Evolutionary conservation across 352 stramenopile species (phyloP), one percentile per base, ranked within the genome.

Genomic region (Globisporangium solare): DNA sequence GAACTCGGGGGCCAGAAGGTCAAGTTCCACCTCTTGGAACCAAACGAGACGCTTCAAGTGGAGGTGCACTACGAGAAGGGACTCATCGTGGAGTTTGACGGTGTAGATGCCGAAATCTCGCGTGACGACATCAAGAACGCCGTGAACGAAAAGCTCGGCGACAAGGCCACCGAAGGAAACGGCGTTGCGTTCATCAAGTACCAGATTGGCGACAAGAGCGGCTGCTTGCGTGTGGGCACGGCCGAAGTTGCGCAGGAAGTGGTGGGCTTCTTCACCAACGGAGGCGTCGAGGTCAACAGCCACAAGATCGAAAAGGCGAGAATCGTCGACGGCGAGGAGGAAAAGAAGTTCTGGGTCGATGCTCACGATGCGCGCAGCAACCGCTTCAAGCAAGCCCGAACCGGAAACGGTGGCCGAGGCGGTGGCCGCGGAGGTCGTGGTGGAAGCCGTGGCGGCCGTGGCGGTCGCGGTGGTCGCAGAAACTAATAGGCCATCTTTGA

Each of bases 131-230:
- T 96, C 63, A 94, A 96, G 71, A 61, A 92, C 63, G 67, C 74
- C 31, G 76, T 96, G 43, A 94, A 93, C 68, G 78, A 90, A 43
- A 82, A 89, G 66, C 79, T 93, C 40, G 80, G 76, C 17, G 79
- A 87, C 5, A 87, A 84, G 59, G 80, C 78, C 32, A 56, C 45
- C 1, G 76, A 88, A 11, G 79, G 80, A 22, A 64, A 76, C 11
- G 77, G 79, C 42, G 76, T 94, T 27, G 85, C 83, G 8, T 94
- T 89, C 61, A 93, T 93, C 67, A 78, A 94, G 72, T 93, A 93
- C 66, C 83, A 92, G 63, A 79, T 92, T 48, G 76, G 78, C 32
- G 78, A 82, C 54, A 76, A 83, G 62, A 83, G 74, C 61, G 83
- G 79, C 40, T 71, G 75, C 58, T 54, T 94, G 46, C 83, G 81